Base-by-base conservation (phyloP, 768 basidiomycete genomes). In the Glaciozyma martinii region DNA sequence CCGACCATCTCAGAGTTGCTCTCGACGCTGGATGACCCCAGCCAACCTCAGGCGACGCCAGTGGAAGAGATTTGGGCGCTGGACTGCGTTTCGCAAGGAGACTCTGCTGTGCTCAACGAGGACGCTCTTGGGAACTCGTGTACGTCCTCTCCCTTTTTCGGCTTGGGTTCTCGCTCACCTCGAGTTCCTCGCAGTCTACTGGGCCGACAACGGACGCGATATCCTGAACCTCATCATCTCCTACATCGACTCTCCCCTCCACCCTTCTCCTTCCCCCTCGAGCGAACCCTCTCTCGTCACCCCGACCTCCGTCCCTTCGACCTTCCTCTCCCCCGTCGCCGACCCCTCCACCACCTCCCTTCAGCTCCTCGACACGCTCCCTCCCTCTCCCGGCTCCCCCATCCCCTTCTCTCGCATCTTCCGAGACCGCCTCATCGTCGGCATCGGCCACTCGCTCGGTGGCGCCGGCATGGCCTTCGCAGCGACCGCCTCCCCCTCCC, bases 51-150 rank as follows among this genome's bases (percentile, higher is more conserved):
- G 2, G 25, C 56, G 27, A 25, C 16, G 13, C 56, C 42, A 25
- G 55, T 91, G 74, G 80, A 88, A 79, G 83, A 86, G 63, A 79
- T 92, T 3, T 93, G 89, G 89, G 72, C 82, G 0, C 86, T 88
- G 80, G 92, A 94, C 68, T 81, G 87, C 4, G 81, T 85, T 4
- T 86, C 90, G 65, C 89, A 93, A 66, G 92, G 89, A 1, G 91
- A 93, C 65, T 81, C 89, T n/a, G 85, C 81, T 1, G 74, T 88
- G 16, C 59, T 93, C 47, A 95, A 94, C 65, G 79, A 73, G 1
- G 75, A 76, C 1, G 77, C 77, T 23, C 78, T 86, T 3, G 82
- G 83, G 43, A 80, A 80, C 2, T 77, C 87, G 32, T 49, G 60
- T 62, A 9, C 21, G 55, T 47, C 13, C 23, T 37, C 1, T 0